Evolutionary conservation across 2,329 filamentous ascomycete genomes (phyloP).

Genomic region (Didymella segeticola): DNA sequence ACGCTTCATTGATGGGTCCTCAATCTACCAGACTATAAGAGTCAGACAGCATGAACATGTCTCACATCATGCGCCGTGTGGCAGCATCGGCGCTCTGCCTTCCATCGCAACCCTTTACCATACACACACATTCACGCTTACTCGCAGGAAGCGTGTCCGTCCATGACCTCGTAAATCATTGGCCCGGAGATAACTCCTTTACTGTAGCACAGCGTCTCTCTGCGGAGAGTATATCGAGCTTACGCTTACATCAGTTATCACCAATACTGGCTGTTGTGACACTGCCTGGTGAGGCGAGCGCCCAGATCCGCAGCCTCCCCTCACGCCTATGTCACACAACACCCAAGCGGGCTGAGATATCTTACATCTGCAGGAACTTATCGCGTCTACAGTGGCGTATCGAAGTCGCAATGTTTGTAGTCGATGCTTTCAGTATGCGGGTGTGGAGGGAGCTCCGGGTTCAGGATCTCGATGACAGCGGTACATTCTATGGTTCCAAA

Average conservation of each 20-base stretch:
- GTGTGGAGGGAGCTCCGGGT: neutral
- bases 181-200: neutral
- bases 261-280: neutral
- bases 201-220: neutral
- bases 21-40: too few relatives aligned
- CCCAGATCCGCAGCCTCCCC: neutral
- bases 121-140: neutral
- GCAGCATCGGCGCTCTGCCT: too few relatives aligned
- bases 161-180: neutral
- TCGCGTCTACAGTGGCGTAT: neutral
- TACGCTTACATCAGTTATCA: neutral
- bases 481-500: neutral
- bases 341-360: neutral
- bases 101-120: neutral
- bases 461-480: neutral
- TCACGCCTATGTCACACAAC: neutral
- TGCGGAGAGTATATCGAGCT: neutral
- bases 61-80: too few relatives aligned
- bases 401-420: neutral
- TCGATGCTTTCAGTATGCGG: neutral
- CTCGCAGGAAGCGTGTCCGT: neutral
- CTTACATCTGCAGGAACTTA: neutral
- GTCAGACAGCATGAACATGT: too few relatives aligned
- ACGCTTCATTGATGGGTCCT: too few relatives aligned
- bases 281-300: neutral